Conservation (phyloP, 306 rosid genomes). For the Vicia villosa region DNA sequence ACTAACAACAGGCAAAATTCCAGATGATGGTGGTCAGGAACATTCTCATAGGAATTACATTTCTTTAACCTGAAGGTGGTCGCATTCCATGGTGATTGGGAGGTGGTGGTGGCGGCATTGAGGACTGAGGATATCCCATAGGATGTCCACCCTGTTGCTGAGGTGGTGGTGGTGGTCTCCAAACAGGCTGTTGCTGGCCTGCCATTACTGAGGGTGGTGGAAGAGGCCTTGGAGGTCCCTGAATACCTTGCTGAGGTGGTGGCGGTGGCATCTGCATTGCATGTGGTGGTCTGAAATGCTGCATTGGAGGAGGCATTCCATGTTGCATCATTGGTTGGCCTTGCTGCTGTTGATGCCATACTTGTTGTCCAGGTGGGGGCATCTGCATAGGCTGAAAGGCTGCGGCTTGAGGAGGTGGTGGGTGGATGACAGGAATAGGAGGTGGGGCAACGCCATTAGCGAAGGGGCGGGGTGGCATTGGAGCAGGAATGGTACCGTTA, state of each 20-base stretch:
- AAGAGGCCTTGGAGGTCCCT: constrained; percentile 66
- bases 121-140: constrained; percentile 50
- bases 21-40: constrained; percentile 14
- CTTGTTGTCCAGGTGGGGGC: constrained; percentile 61
- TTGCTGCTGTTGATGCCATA: constrained; percentile 83
- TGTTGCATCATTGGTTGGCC: constrained; percentile 63
- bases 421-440: constrained; percentile 65
- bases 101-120: constrained; percentile 75
- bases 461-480: constrained; percentile 83
- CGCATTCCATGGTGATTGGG: constrained; percentile 48
- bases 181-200: constrained; percentile 66
- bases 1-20: constrained; percentile 30
- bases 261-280: constrained; percentile 74
- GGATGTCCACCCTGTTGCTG: constrained; percentile 71
- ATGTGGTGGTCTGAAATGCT: constrained; percentile 90
- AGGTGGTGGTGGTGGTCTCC: constrained; percentile 70
- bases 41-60: constrained; percentile 18
- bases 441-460: constrained; percentile 71
- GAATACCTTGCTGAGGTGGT: constrained; percentile 64
- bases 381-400: constrained; percentile 60
- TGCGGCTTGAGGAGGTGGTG: constrained; percentile 77
- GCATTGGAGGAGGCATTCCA: constrained; percentile 67
- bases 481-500: constrained; percentile 56
- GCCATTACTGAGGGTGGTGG: constrained; percentile 93
- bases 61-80: constrained; percentile 51